These are phyloP conservation scores for Debaryomyces psychrophilus DNA, from an alignment of 1,139 yeast species.

Conservation along the genomic window DNA sequence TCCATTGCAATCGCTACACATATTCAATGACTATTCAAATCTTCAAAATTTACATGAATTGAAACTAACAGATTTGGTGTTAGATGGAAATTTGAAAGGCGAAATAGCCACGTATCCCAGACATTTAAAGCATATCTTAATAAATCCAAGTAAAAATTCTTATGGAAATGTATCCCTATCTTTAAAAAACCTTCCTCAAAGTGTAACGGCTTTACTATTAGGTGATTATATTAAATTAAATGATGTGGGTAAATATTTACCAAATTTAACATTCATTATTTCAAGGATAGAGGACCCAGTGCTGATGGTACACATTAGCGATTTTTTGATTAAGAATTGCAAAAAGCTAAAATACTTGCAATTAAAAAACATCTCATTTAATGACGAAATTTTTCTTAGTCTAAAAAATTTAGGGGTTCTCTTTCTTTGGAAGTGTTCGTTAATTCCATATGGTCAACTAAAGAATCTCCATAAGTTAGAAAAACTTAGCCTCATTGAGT, in stretches of 20 bases:
- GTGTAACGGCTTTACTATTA: constrained; percentile 3
- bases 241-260: constrained; percentile 4
- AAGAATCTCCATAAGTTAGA: not conserved
- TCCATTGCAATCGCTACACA: constrained; percentile 9
- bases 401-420: constrained; percentile 1
- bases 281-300: constrained; percentile 3
- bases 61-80: constrained; percentile 7
- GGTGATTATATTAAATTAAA: constrained; percentile 5
- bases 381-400: not conserved
- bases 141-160: constrained; percentile 6
- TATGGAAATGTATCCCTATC: constrained; percentile 3
- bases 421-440: constrained; percentile 10
- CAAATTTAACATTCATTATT: constrained; percentile 7
- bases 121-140: constrained; percentile 1
- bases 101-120: constrained; percentile 4
- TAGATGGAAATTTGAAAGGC: constrained; percentile 7
- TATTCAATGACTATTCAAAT: not conserved
- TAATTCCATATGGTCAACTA: constrained; percentile 5
- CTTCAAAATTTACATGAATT: not conserved
- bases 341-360: constrained; percentile 7
- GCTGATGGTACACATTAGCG: constrained; percentile 2
- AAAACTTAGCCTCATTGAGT: constrained; percentile 10
- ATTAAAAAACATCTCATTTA: constrained; percentile 4
- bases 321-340: constrained; percentile 3
- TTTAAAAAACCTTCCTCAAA: constrained; percentile 3